Base-by-base conservation (phyloP, 495 filamentous ascomycete species). In the Aspergillus asperescens region DNA sequence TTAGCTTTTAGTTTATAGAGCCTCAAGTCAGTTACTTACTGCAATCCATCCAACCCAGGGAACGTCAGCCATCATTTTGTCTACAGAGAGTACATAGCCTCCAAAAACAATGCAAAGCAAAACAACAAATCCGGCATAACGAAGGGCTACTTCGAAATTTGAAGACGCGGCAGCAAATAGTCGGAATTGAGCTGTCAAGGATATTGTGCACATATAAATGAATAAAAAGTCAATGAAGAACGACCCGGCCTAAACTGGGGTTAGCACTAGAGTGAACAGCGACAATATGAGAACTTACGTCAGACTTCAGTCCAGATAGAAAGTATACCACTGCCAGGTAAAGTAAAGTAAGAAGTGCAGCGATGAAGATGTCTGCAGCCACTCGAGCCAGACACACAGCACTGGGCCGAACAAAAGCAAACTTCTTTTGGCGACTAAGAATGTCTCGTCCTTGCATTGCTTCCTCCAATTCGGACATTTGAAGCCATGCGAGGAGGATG, bases 291-390 rank as follows among this genome's bases (percentile, higher is more conserved):
- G 5, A 25, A 54, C 59, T 62, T 34, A 70, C 64, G 34, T 68
- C 60, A 5, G 68, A 58, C 23, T 71, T 66, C 3, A 94, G 73
- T 7, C 77, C 75, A 12, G 78, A 56, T 44, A 78, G 58, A 23
- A 87, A 89, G 69, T 89, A 90, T 27, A 91, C 75, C 29, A 90
- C 80, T 32, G 89, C 60, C 46, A 83, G 72, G 65, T 89, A 92
- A 13, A 90, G 62, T 18, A 80, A 48, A 0, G 86, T 81, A 37
- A 89, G 80, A 19, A 81, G 51, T 7, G 84, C 58, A 1, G 84
- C 75, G 1, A 89, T 64, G 5, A 87, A 80, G 7, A 88, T 60
- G 56, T 93, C 89, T 16, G 84, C 74, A 19, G 88, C 65, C 1
- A 85, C 84, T 25, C 87, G 77, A 2, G 86, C 88, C 51, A 93